Evolutionary conservation across 129 eudicot genomes (phyloP).

Genomic region (Chrysanthemum lavandulifolium): DNA sequence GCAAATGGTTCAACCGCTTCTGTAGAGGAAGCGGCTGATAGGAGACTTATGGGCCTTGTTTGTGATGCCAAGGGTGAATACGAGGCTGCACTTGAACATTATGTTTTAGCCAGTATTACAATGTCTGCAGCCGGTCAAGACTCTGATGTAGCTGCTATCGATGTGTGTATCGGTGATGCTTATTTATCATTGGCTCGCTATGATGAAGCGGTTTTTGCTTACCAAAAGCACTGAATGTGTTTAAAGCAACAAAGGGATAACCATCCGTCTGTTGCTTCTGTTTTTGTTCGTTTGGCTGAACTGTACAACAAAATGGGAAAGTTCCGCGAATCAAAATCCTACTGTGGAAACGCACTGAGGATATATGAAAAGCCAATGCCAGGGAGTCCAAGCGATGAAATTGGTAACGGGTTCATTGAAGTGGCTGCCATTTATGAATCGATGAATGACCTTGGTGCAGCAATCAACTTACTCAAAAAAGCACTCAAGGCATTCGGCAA

Average conservation of each 20-base stretch:
- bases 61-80: slow-evolving; percentile 62
- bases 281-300: slow-evolving; percentile 84
- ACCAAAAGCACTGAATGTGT: slow-evolving; percentile 76
- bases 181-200: slow-evolving; percentile 63
- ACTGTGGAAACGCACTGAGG: slow-evolving; percentile 65
- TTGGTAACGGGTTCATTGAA: slow-evolving; percentile 81
- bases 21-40: slow-evolving; percentile 56
- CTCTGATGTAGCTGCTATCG: slow-evolving; percentile 51
- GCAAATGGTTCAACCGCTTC: slow-evolving; percentile 42
- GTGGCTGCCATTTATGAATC: slow-evolving; percentile 84
- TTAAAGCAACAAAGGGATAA: slow-evolving; percentile 71
- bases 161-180: slow-evolving; percentile 57
- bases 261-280: slow-evolving; percentile 75
- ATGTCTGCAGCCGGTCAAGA: slow-evolving; percentile 55
- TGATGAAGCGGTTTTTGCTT: slow-evolving; percentile 77
- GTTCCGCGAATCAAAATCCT: slow-evolving; percentile 74
- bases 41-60: slow-evolving; percentile 69
- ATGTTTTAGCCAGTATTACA: slow-evolving; percentile 50
- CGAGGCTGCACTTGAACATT: slow-evolving; percentile 60
- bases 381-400: slow-evolving; percentile 59
- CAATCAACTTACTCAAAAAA: slow-evolving; percentile 59
- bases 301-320: slow-evolving; percentile 79
- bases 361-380: slow-evolving; percentile 60
- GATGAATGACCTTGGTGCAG: slow-evolving; percentile 62
- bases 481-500: slow-evolving; percentile 58